Percentiles rank a stretch among this genome's conserved stretches.
Conservation (phyloP, 2,329 filamentous ascomycete species). For the Cladophialophora bantiana region DNA sequence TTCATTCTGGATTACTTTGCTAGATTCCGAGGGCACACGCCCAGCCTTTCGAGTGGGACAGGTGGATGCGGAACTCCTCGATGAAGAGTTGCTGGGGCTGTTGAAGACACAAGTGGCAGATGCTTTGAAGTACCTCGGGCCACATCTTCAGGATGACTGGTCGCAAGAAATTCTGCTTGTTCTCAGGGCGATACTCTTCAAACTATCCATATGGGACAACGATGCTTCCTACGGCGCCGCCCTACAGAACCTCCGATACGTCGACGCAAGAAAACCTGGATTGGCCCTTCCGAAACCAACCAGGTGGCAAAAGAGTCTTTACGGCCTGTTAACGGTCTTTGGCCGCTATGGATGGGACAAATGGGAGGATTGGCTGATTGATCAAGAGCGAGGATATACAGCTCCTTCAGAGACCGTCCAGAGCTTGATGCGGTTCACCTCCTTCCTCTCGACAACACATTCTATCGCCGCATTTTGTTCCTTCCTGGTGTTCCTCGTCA, state of each 20-base stretch:
- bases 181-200: conserved; percentile 83
- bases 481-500: conserved; percentile 88
- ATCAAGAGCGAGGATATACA: conserved; percentile 74
- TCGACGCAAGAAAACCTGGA: conserved; percentile 74
- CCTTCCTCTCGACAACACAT: conserved; percentile 73
- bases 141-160: conserved; percentile 83
- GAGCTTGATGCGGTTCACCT: conserved; percentile 72
- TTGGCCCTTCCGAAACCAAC: conserved; percentile 73
- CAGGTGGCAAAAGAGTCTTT: conserved; percentile 81
- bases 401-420: conserved; percentile 55
- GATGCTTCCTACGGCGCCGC: conserved; percentile 93
- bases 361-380: conserved; percentile 86
- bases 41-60: conserved; percentile 94
- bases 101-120: conserved; percentile 86
- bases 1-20: conserved; percentile 72
- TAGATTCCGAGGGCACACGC: conserved; percentile 76
- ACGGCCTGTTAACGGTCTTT: conserved; percentile 84
- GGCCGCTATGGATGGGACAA: conserved; percentile 90
- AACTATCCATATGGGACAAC: conserved; percentile 95
- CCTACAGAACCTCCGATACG: conserved; percentile 88
- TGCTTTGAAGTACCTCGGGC: conserved; percentile 82
- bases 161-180: conserved; percentile 80
- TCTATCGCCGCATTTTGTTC: conserved; percentile 82
- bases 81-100: conserved; percentile 88
- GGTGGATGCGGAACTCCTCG: conserved; percentile 92